Evolutionary conservation across 306 rosid species (phyloP), one percentile per base, ranked within the genome.

Genomic region (Astragalus glycyphyllos): DNA sequence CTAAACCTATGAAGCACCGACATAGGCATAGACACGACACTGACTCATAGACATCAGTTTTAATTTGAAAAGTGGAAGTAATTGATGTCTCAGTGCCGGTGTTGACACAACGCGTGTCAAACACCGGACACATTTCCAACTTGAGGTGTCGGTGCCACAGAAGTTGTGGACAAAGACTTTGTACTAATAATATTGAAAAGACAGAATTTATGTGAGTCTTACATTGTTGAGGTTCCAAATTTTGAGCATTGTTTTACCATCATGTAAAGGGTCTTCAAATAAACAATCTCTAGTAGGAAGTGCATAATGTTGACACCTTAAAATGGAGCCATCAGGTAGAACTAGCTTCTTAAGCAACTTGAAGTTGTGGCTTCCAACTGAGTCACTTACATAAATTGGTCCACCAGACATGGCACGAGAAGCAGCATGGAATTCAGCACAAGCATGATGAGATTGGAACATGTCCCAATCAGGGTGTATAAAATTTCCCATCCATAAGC

Each of bases 391-490:
- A 47, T 91, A 91, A 63, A 88, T 55, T 3, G 96, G 97, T 51
- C 92, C 97, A 6, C 96, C 96, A 0, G 96, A 91, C 23, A 91
- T 91, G 0, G 96, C 92, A 2, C 92, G 72, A 0, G 97, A 85
- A 2, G 96, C 88, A 0, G 92, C 91, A 5, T 88, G 91, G 72
- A 88, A 91, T 6, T 77, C 84, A 2, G 93, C 96, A 54, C 96
- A 87, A 6, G 86, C 75, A 48, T 91, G 96, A 40, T 77, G 56
- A 1, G 92, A 86, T 54, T 91, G 88, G 73, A 91, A 91, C 92
- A 86, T 91, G 80, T 89, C 97, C 96, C 96, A 89, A 75, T 89
- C 97, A 16, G 91, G 96, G 17, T 85, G 97, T 35, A 91, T 84
- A 41, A 89, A 80, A 76, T 84, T 91, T 17, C 96, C 88, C 86